These are phyloP conservation scores for Fusarium chuoi DNA, from an alignment of 2,329 filamentous ascomycete species.

Conservation along the genomic window DNA sequence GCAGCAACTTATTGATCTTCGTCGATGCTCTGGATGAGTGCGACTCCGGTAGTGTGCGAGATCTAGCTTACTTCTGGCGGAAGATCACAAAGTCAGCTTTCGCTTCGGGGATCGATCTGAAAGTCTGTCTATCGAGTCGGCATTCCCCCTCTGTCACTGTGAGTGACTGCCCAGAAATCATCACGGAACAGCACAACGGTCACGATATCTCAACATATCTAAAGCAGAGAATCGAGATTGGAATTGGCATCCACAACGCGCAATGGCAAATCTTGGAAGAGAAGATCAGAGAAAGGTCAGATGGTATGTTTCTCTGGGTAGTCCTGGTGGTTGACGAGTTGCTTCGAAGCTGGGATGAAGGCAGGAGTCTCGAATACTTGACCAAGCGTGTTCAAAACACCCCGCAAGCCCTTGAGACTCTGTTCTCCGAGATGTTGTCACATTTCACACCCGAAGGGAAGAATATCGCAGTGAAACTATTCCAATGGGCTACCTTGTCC, in stretches of 20 bases:
- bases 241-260: accelerated
- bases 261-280: background rate
- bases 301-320: background rate
- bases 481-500: background rate
- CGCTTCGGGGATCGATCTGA: background rate
- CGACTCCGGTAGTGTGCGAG: background rate
- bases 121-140: background rate
- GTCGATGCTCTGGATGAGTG: background rate
- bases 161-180: accelerated
- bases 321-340: background rate
- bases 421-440: background rate
- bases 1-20: background rate
- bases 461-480: accelerated
- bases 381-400: background rate
- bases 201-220: background rate
- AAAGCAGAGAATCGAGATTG: background rate
- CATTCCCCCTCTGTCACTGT: background rate
- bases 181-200: background rate
- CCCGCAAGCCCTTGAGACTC: background rate
- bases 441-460: background rate
- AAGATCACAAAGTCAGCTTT: background rate
- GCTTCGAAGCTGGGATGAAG: background rate
- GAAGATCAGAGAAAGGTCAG: background rate
- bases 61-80: background rate
- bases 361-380: background rate